A percentile compares a stretch with the other conserved stretches of the same genome.
Conservation (phyloP, 768 basidiomycete genomes). For the Russula virescens region DNA sequence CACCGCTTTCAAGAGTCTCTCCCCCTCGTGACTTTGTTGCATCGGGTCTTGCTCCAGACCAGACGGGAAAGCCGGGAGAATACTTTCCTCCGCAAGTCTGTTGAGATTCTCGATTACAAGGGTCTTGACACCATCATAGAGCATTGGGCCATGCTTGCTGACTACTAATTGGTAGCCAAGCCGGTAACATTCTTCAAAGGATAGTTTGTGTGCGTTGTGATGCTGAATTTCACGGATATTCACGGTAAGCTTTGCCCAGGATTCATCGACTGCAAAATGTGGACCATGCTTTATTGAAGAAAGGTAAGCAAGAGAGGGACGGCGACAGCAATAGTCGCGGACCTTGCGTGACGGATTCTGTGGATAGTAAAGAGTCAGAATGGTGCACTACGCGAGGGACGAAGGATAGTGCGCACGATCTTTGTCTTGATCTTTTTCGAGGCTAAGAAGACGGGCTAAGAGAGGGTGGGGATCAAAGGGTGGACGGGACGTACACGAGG, state of each 20-base stretch:
- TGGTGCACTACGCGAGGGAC: slow-evolving; percentile 25
- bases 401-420: slow-evolving; percentile 35
- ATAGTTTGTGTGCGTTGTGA: slow-evolving; percentile 84
- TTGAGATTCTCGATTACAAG: slow-evolving; percentile 83
- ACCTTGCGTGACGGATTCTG: slow-evolving; percentile 48
- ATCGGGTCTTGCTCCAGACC: slow-evolving; percentile 59
- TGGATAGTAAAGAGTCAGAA: slow-evolving; percentile 14
- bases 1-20: slow-evolving; percentile 76
- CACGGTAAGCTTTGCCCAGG: slow-evolving; percentile 70
- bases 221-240: slow-evolving; percentile 95
- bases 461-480: neutral
- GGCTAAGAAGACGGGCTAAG: slow-evolving; percentile 20
- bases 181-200: slow-evolving; percentile 90
- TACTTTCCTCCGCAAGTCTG: slow-evolving; percentile 62
- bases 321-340: slow-evolving; percentile 16
- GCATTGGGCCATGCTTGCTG: slow-evolving; percentile 71
- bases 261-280: slow-evolving; percentile 73
- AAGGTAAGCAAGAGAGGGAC: neutral
- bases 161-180: slow-evolving; percentile 94
- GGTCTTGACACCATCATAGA: slow-evolving; percentile 79
- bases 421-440: slow-evolving; percentile 34
- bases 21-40: slow-evolving; percentile 77
- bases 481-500: slow-evolving; percentile 28
- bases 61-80: slow-evolving; percentile 80
- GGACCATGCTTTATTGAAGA: slow-evolving; percentile 52